Base-by-base conservation (phyloP, 2,329 filamentous ascomycete species). In the Trichophyton simii region DNA sequence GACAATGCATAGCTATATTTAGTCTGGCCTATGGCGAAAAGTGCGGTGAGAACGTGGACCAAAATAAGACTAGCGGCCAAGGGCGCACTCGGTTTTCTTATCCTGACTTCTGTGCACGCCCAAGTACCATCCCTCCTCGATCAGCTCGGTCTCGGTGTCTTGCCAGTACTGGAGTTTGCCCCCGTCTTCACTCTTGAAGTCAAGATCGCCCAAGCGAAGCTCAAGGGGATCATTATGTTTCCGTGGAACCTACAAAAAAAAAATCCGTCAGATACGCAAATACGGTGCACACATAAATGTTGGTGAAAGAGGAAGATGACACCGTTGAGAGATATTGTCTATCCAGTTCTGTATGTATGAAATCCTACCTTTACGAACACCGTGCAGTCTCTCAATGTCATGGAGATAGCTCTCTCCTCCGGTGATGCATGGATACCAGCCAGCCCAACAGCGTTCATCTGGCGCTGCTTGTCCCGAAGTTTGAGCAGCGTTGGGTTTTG, bases 371-470 rank as follows among this genome's bases (percentile, higher is more conserved):
- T 82, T 46, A 89, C 76, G 68, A 87, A 91, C 67, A 88, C 82
- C 2, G 87, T 89, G 71, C 88, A 91, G 75, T 94, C 89, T 58
- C 89, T 79, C 65, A 94, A 72, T 2, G 89, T 91, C 88, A 92
- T 92, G 61, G 87, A 87, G 5, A 88, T 77, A 11, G 82, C 80
- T 63, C 88, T 84, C 31, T 80, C 76, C 9, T 68, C 70, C 38
- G 72, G 72, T 55, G 72, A 65, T n/a, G 69, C 64, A 18, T 70
- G 66, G 7, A 73, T 72, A 2, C 76, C 74, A 25, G 68, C 62
- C 5, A 75, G 62, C 0, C 74, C 73, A 3, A 74, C 71, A 20
- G 72, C 68, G 44, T 68, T 69, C 68, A 73, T 67, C 22, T 63
- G 64, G 31, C 65, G 70, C 63, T 76, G 74, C 55, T 70, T 68